phyloP scores from a whole-genome alignment of 1,139 yeast genomes.

The Saccharomyces hybrid region DNA sequence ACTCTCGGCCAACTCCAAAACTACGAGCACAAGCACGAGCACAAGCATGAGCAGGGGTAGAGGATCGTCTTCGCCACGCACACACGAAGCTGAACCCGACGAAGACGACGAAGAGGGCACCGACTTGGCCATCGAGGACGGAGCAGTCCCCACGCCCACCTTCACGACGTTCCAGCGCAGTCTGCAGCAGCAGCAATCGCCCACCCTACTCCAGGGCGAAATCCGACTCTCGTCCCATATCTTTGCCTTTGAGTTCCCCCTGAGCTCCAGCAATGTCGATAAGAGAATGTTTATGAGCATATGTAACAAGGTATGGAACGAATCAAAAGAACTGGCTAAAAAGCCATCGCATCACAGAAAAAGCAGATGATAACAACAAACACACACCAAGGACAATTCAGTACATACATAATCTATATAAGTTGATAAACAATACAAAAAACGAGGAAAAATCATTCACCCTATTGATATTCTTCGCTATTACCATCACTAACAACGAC shows the following conservation, averaged over 20 bases:
- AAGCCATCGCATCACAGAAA: background rate
- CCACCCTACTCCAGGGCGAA: constrained; percentile 18
- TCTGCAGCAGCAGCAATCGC: constrained; percentile 5
- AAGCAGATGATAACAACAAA: background rate
- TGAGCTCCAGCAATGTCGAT: constrained; percentile 17
- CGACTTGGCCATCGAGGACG: constrained; percentile 8
- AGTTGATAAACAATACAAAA: background rate
- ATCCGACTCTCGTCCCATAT: constrained; percentile 20
- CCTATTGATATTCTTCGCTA: background rate
- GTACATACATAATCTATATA: background rate
- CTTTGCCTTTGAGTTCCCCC: constrained; percentile 26
- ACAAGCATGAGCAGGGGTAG: background rate
- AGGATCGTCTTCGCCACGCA: background rate
- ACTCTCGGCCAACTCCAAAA: background rate
- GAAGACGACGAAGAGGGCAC: constrained; percentile 8
- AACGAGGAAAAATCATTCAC: background rate
- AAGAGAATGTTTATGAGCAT: constrained; percentile 31
- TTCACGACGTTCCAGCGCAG: constrained; percentile 5
- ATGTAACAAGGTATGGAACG: constrained; percentile 33
- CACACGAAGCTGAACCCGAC: constrained; percentile 1
- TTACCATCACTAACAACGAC: background rate
- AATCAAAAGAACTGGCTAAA: constrained; percentile 14
- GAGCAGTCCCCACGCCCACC: constrained; percentile 8
- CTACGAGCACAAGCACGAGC: background rate
- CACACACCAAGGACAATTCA: constrained; percentile 1